phyloP scores from a whole-genome alignment of 1,139 yeast species.

The Geotrichum cucujoidarum region DNA sequence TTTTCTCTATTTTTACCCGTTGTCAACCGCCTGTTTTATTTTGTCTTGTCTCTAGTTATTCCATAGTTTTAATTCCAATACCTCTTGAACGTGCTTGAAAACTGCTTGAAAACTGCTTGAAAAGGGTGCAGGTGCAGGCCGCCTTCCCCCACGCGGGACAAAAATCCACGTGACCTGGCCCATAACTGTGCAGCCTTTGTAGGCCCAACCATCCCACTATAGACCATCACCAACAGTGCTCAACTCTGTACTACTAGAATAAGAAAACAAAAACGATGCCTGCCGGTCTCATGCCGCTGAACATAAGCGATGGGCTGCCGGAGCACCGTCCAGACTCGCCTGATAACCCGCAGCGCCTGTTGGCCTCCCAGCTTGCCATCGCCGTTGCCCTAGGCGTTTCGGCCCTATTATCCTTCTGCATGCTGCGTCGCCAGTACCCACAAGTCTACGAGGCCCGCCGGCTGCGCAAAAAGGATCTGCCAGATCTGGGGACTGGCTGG shows the following conservation, averaged over 20 bases:
- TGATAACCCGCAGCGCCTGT: slow-evolving; percentile 23
- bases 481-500: slow-evolving; percentile 44
- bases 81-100: too few species aligned
- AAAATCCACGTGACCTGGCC: too few species aligned
- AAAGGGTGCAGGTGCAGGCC: too few species aligned
- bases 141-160: too few species aligned
- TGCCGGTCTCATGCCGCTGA: neutral
- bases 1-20: neutral
- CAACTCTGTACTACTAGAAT: too few species aligned
- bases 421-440: slow-evolving; percentile 62
- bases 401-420: slow-evolving; percentile 60
- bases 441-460: slow-evolving; percentile 60
- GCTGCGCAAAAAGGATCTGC: slow-evolving; percentile 38
- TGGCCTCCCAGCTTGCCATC: slow-evolving; percentile 39
- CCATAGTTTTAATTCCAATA: too few species aligned
- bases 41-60: too few species aligned
- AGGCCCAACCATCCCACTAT: too few species aligned
- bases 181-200: too few species aligned
- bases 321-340: slow-evolving; percentile 20
- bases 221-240: too few species aligned
- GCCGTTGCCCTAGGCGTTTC: slow-evolving; percentile 59
- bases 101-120: too few species aligned
- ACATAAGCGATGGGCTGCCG: slow-evolving; percentile 8
- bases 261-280: neutral
- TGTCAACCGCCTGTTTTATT: too few species aligned